Evolutionary conservation across 371 early-diverging fungal species (phyloP).

Genomic region (Mortierella sp.): DNA sequence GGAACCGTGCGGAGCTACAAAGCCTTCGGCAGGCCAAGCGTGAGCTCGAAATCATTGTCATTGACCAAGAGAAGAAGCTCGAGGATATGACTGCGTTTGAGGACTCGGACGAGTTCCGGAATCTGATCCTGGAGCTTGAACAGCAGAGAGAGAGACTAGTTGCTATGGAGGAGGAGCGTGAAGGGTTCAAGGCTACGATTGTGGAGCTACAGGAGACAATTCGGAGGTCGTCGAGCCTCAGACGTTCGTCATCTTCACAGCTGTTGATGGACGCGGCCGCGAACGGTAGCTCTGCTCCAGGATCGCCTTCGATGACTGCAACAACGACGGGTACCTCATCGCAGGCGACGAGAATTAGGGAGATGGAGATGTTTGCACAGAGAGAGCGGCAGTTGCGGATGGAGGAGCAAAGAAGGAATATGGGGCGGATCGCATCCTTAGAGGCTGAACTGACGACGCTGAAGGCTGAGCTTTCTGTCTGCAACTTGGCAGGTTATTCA

Average conservation of each 20-base stretch:
- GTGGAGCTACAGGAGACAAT: slow-evolving; percentile 41
- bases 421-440: slow-evolving; percentile 56
- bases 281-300: neutral
- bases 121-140: slow-evolving; percentile 54
- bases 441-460: slow-evolving; percentile 61
- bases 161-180: slow-evolving; percentile 53
- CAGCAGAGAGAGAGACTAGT: slow-evolving; percentile 60
- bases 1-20: slow-evolving; percentile 50
- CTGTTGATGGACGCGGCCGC: slow-evolving; percentile 7
- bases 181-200: slow-evolving; percentile 23
- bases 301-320: neutral
- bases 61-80: slow-evolving; percentile 49
- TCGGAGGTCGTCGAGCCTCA: slow-evolving; percentile 37
- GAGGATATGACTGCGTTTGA: slow-evolving; percentile 57
- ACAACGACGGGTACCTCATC: slow-evolving; percentile 29
- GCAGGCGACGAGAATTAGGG: slow-evolving; percentile 30
- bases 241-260: slow-evolving; percentile 11
- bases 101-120: slow-evolving; percentile 56
- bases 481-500: slow-evolving; percentile 34
- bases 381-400: slow-evolving; percentile 56
- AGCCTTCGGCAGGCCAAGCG: slow-evolving; percentile 56
- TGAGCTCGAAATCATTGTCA: slow-evolving; percentile 54
- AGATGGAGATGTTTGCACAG: slow-evolving; percentile 43
- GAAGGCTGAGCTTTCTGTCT: slow-evolving; percentile 55
- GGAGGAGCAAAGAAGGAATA: slow-evolving; percentile 50